phyloP scores from a whole-genome alignment of 2,329 filamentous ascomycete species.

The Penicillium olsonii region DNA sequence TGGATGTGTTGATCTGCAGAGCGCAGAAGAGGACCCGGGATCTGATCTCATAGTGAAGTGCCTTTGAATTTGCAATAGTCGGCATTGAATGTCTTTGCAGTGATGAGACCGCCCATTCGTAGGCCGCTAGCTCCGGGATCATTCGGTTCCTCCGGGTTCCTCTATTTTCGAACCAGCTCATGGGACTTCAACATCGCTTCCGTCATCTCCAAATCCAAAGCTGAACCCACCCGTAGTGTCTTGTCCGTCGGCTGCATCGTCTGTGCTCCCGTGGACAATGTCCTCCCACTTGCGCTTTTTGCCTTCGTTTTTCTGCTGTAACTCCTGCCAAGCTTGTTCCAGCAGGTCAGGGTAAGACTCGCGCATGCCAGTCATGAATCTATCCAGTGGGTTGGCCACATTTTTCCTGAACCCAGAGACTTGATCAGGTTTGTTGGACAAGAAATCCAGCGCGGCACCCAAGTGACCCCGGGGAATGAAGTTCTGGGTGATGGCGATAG shows the following conservation, averaged over 20 bases:
- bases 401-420: slow-evolving; percentile 80
- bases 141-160: background rate
- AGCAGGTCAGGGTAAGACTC: slow-evolving; percentile 67
- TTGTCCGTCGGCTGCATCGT: slow-evolving; percentile 27
- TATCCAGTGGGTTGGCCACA: slow-evolving; percentile 69
- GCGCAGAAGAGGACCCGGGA: background rate
- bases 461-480: slow-evolving; percentile 81
- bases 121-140: background rate
- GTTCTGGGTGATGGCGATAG: slow-evolving; percentile 91
- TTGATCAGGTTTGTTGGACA: slow-evolving; percentile 79
- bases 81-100: background rate
- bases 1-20: background rate
- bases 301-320: slow-evolving; percentile 62
- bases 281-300: slow-evolving; percentile 88
- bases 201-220: slow-evolving; percentile 65
- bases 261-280: slow-evolving; percentile 61
- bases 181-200: slow-evolving; percentile 55
- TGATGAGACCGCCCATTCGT: background rate
- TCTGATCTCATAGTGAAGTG: background rate
- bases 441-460: slow-evolving; percentile 73
- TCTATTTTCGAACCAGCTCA: slow-evolving; percentile 23
- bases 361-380: slow-evolving; percentile 71
- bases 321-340: slow-evolving; percentile 62
- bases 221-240: slow-evolving; percentile 54
- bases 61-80: background rate